Evolutionary conservation across 2,329 filamentous ascomycete species (phyloP).

Genomic region (Cyclaneusma minus): DNA sequence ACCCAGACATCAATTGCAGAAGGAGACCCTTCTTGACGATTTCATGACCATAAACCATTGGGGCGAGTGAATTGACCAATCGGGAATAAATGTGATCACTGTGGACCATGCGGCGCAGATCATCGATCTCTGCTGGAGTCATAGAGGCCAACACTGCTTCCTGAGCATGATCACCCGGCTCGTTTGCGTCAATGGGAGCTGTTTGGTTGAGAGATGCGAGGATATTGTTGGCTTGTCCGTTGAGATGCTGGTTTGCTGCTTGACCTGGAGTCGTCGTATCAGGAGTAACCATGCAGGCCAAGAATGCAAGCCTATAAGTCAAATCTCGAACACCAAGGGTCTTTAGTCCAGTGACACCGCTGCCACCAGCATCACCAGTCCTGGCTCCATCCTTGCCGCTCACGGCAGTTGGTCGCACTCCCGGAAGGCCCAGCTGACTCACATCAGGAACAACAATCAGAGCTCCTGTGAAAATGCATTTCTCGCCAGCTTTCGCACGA

Average conservation of each 20-base stretch:
- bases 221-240: slow-evolving; percentile 68
- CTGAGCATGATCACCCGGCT: slow-evolving; percentile 73
- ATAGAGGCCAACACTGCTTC: slow-evolving; percentile 76
- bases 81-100: slow-evolving; percentile 89
- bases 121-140: slow-evolving; percentile 75
- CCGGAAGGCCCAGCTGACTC: slow-evolving; percentile 83
- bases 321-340: slow-evolving; percentile 86
- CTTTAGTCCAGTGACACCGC: slow-evolving; percentile 77
- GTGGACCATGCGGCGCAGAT: slow-evolving; percentile 86
- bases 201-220: slow-evolving; percentile 68
- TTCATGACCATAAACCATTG: slow-evolving; percentile 93
- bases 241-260: slow-evolving; percentile 49
- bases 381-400: slow-evolving; percentile 67
- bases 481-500: slow-evolving; percentile 90
- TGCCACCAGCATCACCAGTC: slow-evolving; percentile 66
- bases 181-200: slow-evolving; percentile 47
- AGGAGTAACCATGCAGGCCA: slow-evolving; percentile 89
- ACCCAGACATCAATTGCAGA: slow-evolving; percentile 89
- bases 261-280: slow-evolving; percentile 72
- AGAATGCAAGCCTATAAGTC: slow-evolving; percentile 90
- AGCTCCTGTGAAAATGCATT: slow-evolving; percentile 93
- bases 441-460: slow-evolving; percentile 95
- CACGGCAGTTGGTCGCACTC: slow-evolving; percentile 66
- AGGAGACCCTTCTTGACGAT: slow-evolving; percentile 96
- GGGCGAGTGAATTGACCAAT: slow-evolving; percentile 83